Conservation (phyloP, 495 filamentous ascomycete species). For the Lasiosphaeria hispida region DNA sequence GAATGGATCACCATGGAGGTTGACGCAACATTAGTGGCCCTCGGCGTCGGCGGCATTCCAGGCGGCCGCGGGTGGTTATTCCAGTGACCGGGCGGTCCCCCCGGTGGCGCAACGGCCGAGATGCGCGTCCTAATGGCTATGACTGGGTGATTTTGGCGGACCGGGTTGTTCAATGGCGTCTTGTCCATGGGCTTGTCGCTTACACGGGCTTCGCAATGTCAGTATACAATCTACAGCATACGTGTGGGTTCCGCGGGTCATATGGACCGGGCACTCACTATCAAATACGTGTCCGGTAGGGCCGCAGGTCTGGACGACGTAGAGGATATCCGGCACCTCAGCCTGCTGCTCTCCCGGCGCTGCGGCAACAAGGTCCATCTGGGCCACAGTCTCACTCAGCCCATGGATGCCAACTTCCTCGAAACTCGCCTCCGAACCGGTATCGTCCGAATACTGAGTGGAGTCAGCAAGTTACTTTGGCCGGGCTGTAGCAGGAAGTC, state of each 20-base stretch:
- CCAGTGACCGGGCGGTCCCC: neutral
- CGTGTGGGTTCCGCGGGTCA: no score
- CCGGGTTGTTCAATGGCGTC: slow-evolving; percentile 6
- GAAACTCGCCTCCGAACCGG: no score
- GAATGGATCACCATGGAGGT: slow-evolving; percentile 38
- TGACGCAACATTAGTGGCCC: slow-evolving; percentile 14
- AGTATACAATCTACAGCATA: neutral
- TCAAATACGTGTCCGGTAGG: slow-evolving; percentile 24
- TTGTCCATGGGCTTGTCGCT: slow-evolving; percentile 30
- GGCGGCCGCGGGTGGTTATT: neutral
- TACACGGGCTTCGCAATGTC: slow-evolving; percentile 23
- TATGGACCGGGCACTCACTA: slow-evolving; percentile 10
- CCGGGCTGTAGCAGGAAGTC: no score
- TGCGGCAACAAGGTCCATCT: no score
- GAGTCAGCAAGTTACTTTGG: no score
- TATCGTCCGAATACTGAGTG: no score
- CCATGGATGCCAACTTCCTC: no score
- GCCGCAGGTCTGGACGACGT: slow-evolving; percentile 28
- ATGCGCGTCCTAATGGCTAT: slow-evolving; percentile 37
- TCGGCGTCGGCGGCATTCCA: slow-evolving; percentile 14
- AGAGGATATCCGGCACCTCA: slow-evolving; percentile 30
- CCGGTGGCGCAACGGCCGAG: neutral
- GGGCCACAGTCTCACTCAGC: no score
- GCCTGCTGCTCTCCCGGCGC: no score
- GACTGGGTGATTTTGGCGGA: slow-evolving; percentile 27